A percentile compares a stretch with the other conserved stretches of the same genome.
Conservation (phyloP, 1,284 basidiomycete species). For the Cystobasidium pallidum region DNA sequence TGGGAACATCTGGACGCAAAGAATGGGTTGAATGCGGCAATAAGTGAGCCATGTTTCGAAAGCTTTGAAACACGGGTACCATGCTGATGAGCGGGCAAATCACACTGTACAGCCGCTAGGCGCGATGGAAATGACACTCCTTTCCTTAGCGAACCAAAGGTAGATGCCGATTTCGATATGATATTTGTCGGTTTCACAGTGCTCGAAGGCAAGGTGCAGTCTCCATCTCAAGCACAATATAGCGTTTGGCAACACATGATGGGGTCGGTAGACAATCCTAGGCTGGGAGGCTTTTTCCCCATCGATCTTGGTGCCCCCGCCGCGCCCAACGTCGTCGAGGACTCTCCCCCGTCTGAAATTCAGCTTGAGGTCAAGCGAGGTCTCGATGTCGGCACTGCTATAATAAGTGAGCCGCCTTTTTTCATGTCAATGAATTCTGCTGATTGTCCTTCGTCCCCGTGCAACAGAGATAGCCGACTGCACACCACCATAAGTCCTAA, state of each 20-base stretch:
- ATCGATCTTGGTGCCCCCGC: not conserved
- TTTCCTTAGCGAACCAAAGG: not conserved
- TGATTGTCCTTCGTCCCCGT: too few species aligned
- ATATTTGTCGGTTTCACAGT: not conserved
- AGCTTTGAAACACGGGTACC: not conserved
- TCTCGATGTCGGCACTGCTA: not conserved
- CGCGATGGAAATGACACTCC: not conserved
- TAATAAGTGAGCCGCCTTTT: not conserved
- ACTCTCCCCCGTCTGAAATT: not conserved
- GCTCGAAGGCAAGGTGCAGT: not conserved
- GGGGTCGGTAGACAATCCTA: not conserved
- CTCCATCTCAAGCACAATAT: not conserved
- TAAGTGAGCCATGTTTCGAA: not conserved
- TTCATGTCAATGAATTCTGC: too few species aligned
- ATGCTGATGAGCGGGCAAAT: too few species aligned
- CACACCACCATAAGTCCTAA: too few species aligned
- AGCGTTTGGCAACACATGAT: not conserved
- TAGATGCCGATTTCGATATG: not conserved
- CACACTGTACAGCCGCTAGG: not conserved
- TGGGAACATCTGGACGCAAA: too few species aligned
- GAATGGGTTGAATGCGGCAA: too few species aligned
- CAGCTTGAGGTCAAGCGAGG: not conserved
- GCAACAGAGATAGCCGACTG: too few species aligned
- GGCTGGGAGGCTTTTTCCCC: not conserved
- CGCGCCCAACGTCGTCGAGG: not conserved